Percentiles rank a stretch among this genome's conserved stretches.
phyloP scores from a whole-genome alignment of 2,329 filamentous ascomycete genomes.

The Sporothrix protearum region DNA sequence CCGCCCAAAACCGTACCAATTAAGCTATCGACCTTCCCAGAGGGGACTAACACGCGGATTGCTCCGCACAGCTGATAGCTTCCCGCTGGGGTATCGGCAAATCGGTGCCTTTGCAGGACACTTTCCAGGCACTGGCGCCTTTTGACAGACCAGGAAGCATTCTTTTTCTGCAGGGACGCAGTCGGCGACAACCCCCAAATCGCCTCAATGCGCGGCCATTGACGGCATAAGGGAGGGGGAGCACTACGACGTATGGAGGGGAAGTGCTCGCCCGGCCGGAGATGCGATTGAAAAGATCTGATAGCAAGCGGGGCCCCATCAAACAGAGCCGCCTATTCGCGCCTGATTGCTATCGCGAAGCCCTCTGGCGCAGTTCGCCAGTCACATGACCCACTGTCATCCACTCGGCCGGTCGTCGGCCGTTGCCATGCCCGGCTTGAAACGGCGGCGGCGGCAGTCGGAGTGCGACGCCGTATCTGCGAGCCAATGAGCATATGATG shows the following conservation, averaged over 20 bases:
- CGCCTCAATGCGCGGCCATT: neutral
- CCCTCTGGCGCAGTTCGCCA: neutral
- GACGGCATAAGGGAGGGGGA: neutral
- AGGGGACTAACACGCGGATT: slow-evolving; percentile 13
- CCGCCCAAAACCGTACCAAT: neutral
- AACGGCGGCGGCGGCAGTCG: neutral
- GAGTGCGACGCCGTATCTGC: neutral
- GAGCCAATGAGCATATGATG: neutral
- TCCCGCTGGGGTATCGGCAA: slow-evolving; percentile 1
- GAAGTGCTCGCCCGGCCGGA: neutral
- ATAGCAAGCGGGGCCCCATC: slow-evolving; percentile 1
- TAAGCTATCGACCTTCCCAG: slow-evolving; percentile 20
- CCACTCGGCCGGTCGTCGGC: neutral
- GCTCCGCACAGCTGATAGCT: slow-evolving; percentile 20
- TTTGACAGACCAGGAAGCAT: neutral
- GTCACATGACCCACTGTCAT: neutral
- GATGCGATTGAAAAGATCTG: slow-evolving; percentile 5
- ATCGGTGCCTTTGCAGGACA: neutral
- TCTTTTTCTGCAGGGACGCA: neutral
- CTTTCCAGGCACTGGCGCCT: neutral
- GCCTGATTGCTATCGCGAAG: neutral
- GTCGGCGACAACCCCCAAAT: neutral
- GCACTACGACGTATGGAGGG: too few relatives aligned
- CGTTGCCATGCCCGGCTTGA: neutral
- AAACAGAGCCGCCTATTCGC: neutral